A percentile compares a stretch with the other conserved stretches of the same genome.
These are phyloP conservation scores for Lichtheimia hyalospora DNA, from an alignment of 371 early-diverging fungal genomes.

Conservation along the genomic window DNA sequence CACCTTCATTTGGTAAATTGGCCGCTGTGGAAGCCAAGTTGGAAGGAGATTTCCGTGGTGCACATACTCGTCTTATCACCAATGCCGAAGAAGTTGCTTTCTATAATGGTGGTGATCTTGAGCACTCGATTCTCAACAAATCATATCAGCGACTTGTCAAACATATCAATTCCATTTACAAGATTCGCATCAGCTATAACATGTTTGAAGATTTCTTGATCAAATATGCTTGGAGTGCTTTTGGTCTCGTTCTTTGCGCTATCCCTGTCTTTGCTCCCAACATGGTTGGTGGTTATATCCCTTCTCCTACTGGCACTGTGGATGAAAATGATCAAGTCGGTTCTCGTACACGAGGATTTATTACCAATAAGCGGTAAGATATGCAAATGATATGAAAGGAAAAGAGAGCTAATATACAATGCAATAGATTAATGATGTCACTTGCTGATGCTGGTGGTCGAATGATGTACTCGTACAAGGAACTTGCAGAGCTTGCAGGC, in stretches of 20 bases:
- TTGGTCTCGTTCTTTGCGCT: conserved; percentile 73
- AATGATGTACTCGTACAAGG: conserved; percentile 89
- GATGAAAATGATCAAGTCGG: conserved; percentile 55
- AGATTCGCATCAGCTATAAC: conserved; percentile 78
- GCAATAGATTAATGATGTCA: conserved; percentile 67
- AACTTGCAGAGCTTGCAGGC: conserved; percentile 83
- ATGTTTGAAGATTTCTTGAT: conserved; percentile 93
- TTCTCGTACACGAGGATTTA: conserved; percentile 79
- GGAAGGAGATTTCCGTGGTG: conserved; percentile 88
- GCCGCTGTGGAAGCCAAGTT: conserved; percentile 83
- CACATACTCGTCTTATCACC: conserved; percentile 83
- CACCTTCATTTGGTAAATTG: conserved; percentile 85
- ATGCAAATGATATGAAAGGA: neutral
- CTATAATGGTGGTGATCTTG: conserved; percentile 76
- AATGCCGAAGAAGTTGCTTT: conserved; percentile 92
- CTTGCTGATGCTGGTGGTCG: conserved; percentile 91
- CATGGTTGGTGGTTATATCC: conserved; percentile 33
- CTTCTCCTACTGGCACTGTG: conserved; percentile 14
- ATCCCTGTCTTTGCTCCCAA: conserved; percentile 81
- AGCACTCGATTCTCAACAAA: conserved; percentile 71
- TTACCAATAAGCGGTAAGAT: conserved; percentile 82
- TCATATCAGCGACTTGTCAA: conserved; percentile 69
- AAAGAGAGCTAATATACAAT: neutral
- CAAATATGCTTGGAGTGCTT: conserved; percentile 76
- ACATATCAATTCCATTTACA: conserved; percentile 82